These are phyloP conservation scores for Aspergillus leporis DNA, from an alignment of 495 filamentous ascomycete species.

Conservation along the genomic window DNA sequence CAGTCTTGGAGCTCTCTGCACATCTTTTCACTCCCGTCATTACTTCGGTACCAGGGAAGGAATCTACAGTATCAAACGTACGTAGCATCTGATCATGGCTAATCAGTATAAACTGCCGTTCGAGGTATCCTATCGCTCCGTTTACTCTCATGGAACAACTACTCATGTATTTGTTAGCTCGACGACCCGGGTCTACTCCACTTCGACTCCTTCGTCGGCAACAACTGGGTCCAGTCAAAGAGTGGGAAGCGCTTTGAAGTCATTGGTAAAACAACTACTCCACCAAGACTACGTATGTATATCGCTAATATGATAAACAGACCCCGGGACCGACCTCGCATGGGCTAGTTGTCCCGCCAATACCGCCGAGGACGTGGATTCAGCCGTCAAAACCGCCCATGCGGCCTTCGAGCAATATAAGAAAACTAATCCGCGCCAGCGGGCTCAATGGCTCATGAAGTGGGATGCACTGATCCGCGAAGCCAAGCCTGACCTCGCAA, in stretches of 20 bases:
- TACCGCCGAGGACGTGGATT: constrained; percentile 60
- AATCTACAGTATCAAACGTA: background rate
- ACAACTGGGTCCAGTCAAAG: constrained; percentile 63
- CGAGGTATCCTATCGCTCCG: constrained; percentile 26
- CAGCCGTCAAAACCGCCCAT: constrained; percentile 59
- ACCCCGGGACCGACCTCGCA: constrained; percentile 63
- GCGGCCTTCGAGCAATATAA: constrained; percentile 61
- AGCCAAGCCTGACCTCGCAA: constrained; percentile 55
- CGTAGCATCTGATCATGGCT: constrained; percentile 26
- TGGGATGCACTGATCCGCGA: constrained; percentile 56
- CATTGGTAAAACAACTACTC: constrained; percentile 47
- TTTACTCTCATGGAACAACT: background rate
- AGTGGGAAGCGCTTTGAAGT: constrained; percentile 68
- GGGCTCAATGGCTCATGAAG: constrained; percentile 63
- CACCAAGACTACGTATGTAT: constrained; percentile 7
- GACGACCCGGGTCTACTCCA: constrained; percentile 60
- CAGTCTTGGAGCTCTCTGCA: background rate
- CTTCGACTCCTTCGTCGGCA: constrained; percentile 58
- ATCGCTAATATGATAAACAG: constrained; percentile 24
- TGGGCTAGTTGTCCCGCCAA: constrained; percentile 67
- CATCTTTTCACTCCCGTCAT: background rate
- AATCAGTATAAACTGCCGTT: constrained; percentile 42
- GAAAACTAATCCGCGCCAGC: constrained; percentile 58
- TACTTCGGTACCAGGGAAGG: background rate
- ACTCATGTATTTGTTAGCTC: constrained; percentile 36